Percentiles rank a stretch among this genome's conserved stretches.
Evolutionary conservation across 1,284 basidiomycete genomes (phyloP).

Genomic region (Trichosporon asahii): DNA sequence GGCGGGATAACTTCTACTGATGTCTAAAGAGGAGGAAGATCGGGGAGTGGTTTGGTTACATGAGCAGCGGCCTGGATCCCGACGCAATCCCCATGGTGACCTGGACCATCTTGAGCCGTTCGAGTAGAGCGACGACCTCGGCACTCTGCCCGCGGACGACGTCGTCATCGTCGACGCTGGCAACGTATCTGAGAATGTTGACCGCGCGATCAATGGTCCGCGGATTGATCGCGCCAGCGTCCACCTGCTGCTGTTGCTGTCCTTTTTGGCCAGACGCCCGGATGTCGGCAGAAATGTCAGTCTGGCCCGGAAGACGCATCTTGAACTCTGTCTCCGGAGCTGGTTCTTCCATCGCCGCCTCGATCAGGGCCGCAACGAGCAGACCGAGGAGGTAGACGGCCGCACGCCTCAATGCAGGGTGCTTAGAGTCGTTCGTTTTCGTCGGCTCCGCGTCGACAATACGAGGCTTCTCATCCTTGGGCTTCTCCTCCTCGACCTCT

Average conservation of each 20-base stretch:
- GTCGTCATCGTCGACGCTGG: slow-evolving; percentile 67
- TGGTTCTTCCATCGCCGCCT: slow-evolving; percentile 14
- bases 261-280: slow-evolving; percentile 2
- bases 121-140: slow-evolving; percentile 56
- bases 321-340: slow-evolving; percentile 12
- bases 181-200: slow-evolving; percentile 67
- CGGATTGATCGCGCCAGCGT: background rate
- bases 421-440: slow-evolving; percentile 59
- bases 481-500: slow-evolving; percentile 18
- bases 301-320: slow-evolving; percentile 24
- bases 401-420: slow-evolving; percentile 74
- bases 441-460: slow-evolving; percentile 58
- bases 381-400: slow-evolving; percentile 73
- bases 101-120: slow-evolving; percentile 14
- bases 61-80: background rate
- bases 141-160: slow-evolving; percentile 73
- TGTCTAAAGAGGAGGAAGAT: background rate
- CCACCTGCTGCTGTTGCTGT: slow-evolving; percentile 35
- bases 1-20: too few relatives aligned
- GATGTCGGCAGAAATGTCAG: background rate
- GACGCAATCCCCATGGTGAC: slow-evolving; percentile 1
- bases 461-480: slow-evolving; percentile 19
- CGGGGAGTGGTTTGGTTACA: too few relatives aligned
- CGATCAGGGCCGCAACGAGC: slow-evolving; percentile 57
- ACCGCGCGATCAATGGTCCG: slow-evolving; percentile 58